Conservation (phyloP, 768 basidiomycete genomes). For the Lentinula lateritia region DNA sequence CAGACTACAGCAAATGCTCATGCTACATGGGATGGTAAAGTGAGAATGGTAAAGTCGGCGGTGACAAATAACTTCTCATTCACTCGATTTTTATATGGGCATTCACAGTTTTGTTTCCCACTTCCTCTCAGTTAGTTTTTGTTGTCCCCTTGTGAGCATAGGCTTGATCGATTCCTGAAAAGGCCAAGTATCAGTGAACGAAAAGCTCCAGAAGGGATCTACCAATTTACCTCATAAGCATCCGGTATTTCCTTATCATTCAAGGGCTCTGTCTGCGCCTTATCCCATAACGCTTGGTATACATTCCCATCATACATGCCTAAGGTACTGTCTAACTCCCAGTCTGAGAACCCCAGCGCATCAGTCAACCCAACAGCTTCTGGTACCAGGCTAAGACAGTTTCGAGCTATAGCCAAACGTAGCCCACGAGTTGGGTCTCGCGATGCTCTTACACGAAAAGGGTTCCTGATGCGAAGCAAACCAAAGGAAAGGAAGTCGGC, state of each 20-base stretch:
- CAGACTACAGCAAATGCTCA: too few species aligned
- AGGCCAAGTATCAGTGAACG: not conserved
- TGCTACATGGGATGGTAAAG: too few species aligned
- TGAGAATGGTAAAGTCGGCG: too few species aligned
- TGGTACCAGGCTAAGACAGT: conserved; percentile 51
- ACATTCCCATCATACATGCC: conserved; percentile 60
- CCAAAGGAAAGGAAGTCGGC: conserved; percentile 56
- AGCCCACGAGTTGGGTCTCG: conserved; percentile 42
- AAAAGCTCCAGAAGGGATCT: not conserved
- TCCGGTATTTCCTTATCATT: conserved; percentile 45
- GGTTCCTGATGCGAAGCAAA: conserved; percentile 23
- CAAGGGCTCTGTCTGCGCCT: conserved; percentile 54
- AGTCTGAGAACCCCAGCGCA: conserved; percentile 71
- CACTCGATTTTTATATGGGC: too few species aligned
- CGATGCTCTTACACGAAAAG: conserved; percentile 9
- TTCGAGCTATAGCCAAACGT: conserved; percentile 40
- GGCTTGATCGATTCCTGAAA: conserved; percentile 44
- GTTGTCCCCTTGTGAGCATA: conserved; percentile 40
- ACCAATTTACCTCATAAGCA: conserved; percentile 47
- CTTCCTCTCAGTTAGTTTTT: conserved; percentile 22
- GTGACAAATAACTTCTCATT: too few species aligned
- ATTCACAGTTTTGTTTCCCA: conserved; percentile 24
- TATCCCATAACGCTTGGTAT: conserved; percentile 62
- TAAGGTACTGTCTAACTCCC: conserved; percentile 67
- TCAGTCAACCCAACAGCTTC: conserved; percentile 66